A percentile compares a stretch with the other conserved stretches of the same genome.
Conservation (phyloP, 257 asterid species). For the Sherardia arvensis region DNA sequence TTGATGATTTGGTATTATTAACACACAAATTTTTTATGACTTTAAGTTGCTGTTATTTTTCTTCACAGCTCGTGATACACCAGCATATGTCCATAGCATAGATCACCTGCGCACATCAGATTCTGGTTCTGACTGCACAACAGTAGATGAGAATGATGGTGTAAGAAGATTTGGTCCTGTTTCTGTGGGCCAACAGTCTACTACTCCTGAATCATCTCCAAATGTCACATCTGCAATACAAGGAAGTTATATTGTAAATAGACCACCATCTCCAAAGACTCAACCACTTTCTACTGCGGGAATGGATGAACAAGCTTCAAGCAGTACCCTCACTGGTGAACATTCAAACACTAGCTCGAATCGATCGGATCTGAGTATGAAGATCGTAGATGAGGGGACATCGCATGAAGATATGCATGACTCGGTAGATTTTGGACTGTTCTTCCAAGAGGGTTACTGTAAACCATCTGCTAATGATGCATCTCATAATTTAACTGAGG, state of each 20-base stretch:
- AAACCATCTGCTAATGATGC: constrained; percentile 27
- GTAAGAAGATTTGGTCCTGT: constrained; percentile 22
- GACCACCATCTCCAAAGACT: constrained; percentile 22
- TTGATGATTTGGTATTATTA: background rate
- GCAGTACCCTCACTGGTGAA: constrained; percentile 24
- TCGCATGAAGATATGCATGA: constrained; percentile 34
- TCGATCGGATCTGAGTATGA: constrained; percentile 28
- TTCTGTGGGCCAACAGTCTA: constrained; percentile 12
- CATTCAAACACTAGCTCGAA: constrained; percentile 30
- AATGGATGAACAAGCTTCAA: constrained; percentile 19
- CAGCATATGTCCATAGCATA: constrained; percentile 12
- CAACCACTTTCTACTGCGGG: constrained; percentile 17
- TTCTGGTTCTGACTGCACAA: constrained; percentile 16
- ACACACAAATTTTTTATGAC: background rate
- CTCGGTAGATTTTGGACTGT: constrained; percentile 30
- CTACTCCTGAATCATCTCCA: constrained; percentile 22
- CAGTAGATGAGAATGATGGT: constrained; percentile 24
- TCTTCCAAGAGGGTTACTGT: constrained; percentile 41
- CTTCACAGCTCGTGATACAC: constrained; percentile 16
- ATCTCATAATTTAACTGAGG: constrained; percentile 19
- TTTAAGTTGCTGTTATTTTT: background rate
- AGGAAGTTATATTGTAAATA: constrained; percentile 28
- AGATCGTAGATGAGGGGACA: constrained; percentile 25
- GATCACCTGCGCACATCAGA: constrained; percentile 14
- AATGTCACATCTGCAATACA: constrained; percentile 19